phyloP scores from a whole-genome alignment of 2,329 filamentous ascomycete species.

The Gremmenia infestans region DNA sequence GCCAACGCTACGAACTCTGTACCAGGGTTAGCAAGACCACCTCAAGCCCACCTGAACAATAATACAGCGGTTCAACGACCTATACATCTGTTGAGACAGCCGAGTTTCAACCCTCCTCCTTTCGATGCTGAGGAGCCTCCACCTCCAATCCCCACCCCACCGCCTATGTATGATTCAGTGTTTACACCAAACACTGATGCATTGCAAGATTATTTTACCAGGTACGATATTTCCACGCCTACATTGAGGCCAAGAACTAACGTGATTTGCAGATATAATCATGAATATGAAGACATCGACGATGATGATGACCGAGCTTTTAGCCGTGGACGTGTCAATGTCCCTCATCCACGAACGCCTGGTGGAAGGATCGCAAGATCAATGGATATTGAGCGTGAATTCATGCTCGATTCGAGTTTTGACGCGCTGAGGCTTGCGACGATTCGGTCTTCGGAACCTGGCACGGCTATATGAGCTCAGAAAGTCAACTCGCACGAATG shows the following conservation, averaged over 20 bases:
- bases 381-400: constrained; percentile 32
- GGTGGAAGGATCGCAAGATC: constrained; percentile 29
- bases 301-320: constrained; percentile 23
- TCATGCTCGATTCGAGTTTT: constrained; percentile 25
- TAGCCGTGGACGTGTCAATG: constrained; percentile 29
- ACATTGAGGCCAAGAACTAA: constrained; percentile 3
- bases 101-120: constrained; percentile 65
- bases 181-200: constrained; percentile 48
- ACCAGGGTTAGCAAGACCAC: constrained; percentile 39
- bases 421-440: not conserved
- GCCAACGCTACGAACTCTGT: constrained; percentile 13
- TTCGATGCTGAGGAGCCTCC: constrained; percentile 66
- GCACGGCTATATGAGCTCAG: too few species aligned
- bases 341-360: constrained; percentile 30
- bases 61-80: constrained; percentile 34
- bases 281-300: constrained; percentile 28
- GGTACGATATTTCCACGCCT: constrained; percentile 40
- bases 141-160: constrained; percentile 63
- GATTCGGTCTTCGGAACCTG: too few species aligned
- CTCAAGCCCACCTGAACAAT: constrained; percentile 41
- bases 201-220: constrained; percentile 64
- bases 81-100: constrained; percentile 63
- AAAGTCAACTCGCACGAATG: too few species aligned
- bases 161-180: constrained; percentile 63
- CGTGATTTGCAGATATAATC: constrained; percentile 18